phyloP scores from a whole-genome alignment of 2,329 filamentous ascomycete species.

The Botrytis porri region DNA sequence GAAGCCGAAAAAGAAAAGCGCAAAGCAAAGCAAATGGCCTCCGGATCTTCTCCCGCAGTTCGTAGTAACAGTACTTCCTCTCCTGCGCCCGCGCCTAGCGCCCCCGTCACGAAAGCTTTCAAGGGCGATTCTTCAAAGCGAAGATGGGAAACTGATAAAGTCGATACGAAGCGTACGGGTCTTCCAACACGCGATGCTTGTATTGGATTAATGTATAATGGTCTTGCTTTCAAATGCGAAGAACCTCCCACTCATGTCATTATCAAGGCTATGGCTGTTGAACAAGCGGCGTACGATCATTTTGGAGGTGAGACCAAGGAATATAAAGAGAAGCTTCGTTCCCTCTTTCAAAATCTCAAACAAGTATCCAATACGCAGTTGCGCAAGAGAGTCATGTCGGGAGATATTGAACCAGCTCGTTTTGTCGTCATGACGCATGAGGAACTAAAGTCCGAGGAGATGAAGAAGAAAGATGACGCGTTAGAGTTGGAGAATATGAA shows the following conservation, averaged over 20 bases:
- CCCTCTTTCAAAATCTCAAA: conserved; percentile 92
- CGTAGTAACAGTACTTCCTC: conserved; percentile 28
- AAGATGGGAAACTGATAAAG: conserved; percentile 75
- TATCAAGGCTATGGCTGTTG: conserved; percentile 74
- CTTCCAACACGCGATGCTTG: conserved; percentile 75
- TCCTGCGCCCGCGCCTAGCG: conserved; percentile 40
- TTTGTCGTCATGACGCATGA: conserved; percentile 88
- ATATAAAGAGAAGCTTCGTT: conserved; percentile 87
- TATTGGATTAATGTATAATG: conserved; percentile 91
- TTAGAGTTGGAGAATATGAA: conserved; percentile 93
- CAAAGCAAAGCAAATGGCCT: conserved; percentile 32
- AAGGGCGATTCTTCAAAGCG: conserved; percentile 73
- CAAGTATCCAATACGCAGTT: conserved; percentile 81
- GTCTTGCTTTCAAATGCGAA: conserved; percentile 68
- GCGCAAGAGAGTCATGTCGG: conserved; percentile 70
- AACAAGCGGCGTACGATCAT: conserved; percentile 68
- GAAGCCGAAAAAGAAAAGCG: conserved; percentile 60
- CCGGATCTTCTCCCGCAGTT: conserved; percentile 28
- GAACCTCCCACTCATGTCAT: conserved; percentile 71
- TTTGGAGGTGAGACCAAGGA: conserved; percentile 68
- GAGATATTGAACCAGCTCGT: conserved; percentile 65
- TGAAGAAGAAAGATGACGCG: conserved; percentile 70
- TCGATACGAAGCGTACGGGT: conserved; percentile 73
- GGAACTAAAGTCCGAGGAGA: conserved; percentile 85
- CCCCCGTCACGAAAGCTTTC: conserved; percentile 47